Evolutionary conservation across 2,329 filamentous ascomycete genomes (phyloP), one percentile per base, ranked within the genome.

Genomic region (Talaromyces sp.): DNA sequence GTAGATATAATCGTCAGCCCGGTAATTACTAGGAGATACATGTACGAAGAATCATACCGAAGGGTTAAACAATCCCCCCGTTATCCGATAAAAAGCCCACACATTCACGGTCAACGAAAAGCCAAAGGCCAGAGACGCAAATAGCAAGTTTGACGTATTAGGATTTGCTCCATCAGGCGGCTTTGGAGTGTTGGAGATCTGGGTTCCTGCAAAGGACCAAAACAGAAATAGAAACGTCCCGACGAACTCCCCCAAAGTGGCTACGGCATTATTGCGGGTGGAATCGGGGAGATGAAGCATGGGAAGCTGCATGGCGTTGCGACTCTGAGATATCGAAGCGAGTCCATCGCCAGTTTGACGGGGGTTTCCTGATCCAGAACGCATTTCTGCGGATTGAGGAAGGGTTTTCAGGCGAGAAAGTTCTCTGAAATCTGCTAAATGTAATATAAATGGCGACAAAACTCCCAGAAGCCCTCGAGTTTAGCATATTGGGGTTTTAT

Each of bases 81-180:
- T 81, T 33, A 83, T 76, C 16, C 81, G 76, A 66, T 79, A 84
- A 67, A 84, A 84, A 1, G 81, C 77, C 82, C 82, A 85, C 2
- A 81, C 81, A 66, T 84, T 85, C 63, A 82, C 80, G 1, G 77
- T 76, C 58, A 84, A 70, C 2, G 79, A 76, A 59, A 81, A 78
- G 1, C 77, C 79, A 64, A 82, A 82, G 5, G 68, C 71, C 36
- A 81, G 65, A 4, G 76, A 65, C 33, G 80, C 76, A 64, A 79
- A 82, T 16, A 81, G 63, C 63, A 81, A 65, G 28, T 72, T 72
- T 0, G 69, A 64, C 2, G 72, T 73, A 63, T 78, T 74, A 0
- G 75, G 73, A 55, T 68, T 65, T 4, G 70, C 67, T 7, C 73
- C 76, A 18, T 72, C 65, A 1, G 59, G 62, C 5, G 73, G 71